Percentiles rank a stretch among this genome's conserved stretches.
phyloP scores from a whole-genome alignment of 352 stramenopile species.

The Globisporangium spiculum region DNA sequence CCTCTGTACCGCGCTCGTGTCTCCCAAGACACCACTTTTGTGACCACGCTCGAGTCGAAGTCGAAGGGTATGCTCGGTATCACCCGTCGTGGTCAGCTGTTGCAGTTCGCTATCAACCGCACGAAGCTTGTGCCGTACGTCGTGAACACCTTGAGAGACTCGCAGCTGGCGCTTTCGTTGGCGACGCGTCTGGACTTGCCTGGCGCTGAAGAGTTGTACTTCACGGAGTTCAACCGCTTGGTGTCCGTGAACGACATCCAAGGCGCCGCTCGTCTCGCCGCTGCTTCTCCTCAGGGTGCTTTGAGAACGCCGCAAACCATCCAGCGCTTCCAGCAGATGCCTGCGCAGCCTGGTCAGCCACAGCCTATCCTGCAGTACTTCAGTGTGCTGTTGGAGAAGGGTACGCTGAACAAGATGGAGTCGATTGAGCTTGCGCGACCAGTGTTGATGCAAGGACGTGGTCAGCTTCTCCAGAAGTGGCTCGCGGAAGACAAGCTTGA shows the following conservation, averaged over 20 bases:
- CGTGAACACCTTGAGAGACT: slow-evolving; percentile 96
- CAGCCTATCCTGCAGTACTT: slow-evolving; percentile 99
- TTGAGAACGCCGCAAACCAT: slow-evolving; percentile 98
- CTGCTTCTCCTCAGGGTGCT: slow-evolving; percentile 87
- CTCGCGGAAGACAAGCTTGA: slow-evolving; percentile 99
- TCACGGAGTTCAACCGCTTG: slow-evolving; percentile 97
- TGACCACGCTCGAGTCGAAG: slow-evolving; percentile 88
- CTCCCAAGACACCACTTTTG: slow-evolving; percentile 97
- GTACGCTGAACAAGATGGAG: slow-evolving; percentile 99
- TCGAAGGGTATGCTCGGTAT: slow-evolving; percentile 98
- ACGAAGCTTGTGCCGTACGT: slow-evolving; percentile 98
- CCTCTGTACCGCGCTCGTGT: slow-evolving; percentile 97
- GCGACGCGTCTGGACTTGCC: slow-evolving; percentile 96
- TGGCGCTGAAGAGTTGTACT: slow-evolving; percentile 98
- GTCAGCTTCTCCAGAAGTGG: slow-evolving; percentile 99
- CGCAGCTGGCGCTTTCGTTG: slow-evolving; percentile 94
- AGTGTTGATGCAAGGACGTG: slow-evolving; percentile 96
- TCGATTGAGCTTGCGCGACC: slow-evolving; percentile 98
- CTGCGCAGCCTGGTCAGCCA: slow-evolving; percentile 93
- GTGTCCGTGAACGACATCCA: slow-evolving; percentile 83
- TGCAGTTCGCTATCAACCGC: slow-evolving; percentile 98
- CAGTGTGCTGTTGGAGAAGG: slow-evolving; percentile 97
- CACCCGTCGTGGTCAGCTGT: slow-evolving; percentile 95
- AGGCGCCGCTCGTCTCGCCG: slow-evolving; percentile 83
- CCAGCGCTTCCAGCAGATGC: slow-evolving; percentile 98